Conservation (phyloP, 140 eudicot genomes). For the Anethum foeniculum region DNA sequence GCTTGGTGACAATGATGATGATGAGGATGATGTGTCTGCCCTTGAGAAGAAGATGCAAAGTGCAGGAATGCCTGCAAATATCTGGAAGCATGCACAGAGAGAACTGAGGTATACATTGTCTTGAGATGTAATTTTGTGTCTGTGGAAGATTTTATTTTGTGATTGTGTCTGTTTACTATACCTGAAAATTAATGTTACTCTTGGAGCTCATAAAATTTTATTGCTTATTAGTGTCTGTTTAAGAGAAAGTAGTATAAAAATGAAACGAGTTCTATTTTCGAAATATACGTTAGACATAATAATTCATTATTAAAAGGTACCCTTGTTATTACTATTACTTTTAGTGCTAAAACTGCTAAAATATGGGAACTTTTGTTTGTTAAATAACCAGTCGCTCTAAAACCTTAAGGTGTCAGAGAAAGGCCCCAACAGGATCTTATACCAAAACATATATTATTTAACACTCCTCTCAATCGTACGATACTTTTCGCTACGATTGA, state of each 20-base stretch:
- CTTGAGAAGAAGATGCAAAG: conserved; percentile 98
- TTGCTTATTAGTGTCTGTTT: not conserved
- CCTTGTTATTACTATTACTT: not conserved
- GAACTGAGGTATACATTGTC: conserved; percentile 51
- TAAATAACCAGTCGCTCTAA: too few species aligned
- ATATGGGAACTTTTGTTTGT: not conserved
- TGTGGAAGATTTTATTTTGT: not conserved
- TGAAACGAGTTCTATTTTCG: not conserved
- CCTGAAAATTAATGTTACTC: not conserved
- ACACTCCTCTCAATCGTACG: too few species aligned
- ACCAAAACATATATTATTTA: too few species aligned
- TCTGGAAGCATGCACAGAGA: conserved; percentile 99
- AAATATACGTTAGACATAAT: not conserved
- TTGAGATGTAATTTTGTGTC: not conserved
- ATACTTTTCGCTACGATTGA: too few species aligned
- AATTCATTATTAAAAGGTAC: not conserved
- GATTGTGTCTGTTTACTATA: not conserved
- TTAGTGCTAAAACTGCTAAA: not conserved
- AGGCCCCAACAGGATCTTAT: too few species aligned
- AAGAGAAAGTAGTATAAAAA: not conserved
- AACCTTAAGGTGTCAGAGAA: too few species aligned
- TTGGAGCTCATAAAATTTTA: not conserved
- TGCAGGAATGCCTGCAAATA: conserved; percentile 87
- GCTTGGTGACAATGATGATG: conserved; percentile 98
- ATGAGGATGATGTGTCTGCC: conserved; percentile 92